These are phyloP conservation scores for Reticulascus tulasneorum DNA, from an alignment of 2,329 filamentous ascomycete species.

Conservation along the genomic window DNA sequence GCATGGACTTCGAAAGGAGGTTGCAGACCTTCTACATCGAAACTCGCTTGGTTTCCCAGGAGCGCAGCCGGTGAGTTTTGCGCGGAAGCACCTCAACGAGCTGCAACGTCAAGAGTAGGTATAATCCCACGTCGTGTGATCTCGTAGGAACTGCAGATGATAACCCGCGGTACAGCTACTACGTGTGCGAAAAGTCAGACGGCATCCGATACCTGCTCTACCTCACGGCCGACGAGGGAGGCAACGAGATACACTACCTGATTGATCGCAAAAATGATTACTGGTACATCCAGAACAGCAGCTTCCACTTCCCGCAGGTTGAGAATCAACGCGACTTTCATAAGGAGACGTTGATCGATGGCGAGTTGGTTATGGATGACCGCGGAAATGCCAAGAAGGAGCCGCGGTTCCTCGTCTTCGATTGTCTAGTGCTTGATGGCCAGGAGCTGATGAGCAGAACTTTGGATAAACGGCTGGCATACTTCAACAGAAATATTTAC, in stretches of 20 bases:
- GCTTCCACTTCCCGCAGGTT: conserved; percentile 75
- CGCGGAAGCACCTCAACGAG: conserved; percentile 75
- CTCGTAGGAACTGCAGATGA: conserved; percentile 3
- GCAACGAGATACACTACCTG: conserved; percentile 74
- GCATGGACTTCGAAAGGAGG: conserved; percentile 62
- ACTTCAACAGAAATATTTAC: conserved; percentile 76
- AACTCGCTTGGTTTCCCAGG: conserved; percentile 71
- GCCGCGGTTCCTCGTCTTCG: conserved; percentile 87
- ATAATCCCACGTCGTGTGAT: background rate
- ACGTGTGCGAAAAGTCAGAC: conserved; percentile 97
- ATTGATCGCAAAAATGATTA: conserved; percentile 99
- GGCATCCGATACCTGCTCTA: conserved; percentile 95
- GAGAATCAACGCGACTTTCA: conserved; percentile 67
- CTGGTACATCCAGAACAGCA: conserved; percentile 69
- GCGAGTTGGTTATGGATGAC: conserved; percentile 87
- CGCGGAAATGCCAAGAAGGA: conserved; percentile 62
- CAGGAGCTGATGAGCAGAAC: conserved; percentile 72
- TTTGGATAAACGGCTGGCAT: conserved; percentile 83
- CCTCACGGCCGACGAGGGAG: conserved; percentile 66
- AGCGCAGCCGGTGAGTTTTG: conserved; percentile 92
- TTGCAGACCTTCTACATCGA: conserved; percentile 71
- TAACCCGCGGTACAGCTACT: conserved; percentile 59
- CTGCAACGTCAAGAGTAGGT: conserved; percentile 71
- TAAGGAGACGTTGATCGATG: conserved; percentile 78
- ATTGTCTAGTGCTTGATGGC: conserved; percentile 79